Evolutionary conservation across 106 monocot species (phyloP), one percentile per base, ranked within the genome.

Genomic region (Dendrobium catenatum): DNA sequence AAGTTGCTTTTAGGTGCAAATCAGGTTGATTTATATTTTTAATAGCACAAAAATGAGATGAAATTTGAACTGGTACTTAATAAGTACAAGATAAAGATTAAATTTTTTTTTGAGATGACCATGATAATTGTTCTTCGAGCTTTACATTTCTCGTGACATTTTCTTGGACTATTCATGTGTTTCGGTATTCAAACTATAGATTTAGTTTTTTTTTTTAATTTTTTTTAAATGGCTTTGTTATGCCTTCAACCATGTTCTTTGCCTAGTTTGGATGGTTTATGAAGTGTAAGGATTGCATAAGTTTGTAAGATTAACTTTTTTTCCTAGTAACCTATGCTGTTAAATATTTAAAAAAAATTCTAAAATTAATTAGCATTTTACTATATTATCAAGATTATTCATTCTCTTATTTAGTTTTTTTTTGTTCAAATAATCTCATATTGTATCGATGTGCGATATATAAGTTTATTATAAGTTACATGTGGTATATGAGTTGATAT

Each of bases 381-480:
- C 22, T 64, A 9, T 4, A 22, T 64, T 22, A 11, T 64, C 22
- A 64, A 64, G 64, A 4, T 64, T 64, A 64, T 22, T 20, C 64
- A 11, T 20, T 64, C 24, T 24, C 29, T 70, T 70, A 4, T 70
- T 70, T 7, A n/a, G 18, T n/a, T 64, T 64, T 64, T 22, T n/a
- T 19, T 17, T 70, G 70, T 70, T 70, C 33, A 70, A 70, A 70
- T 70, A 8, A 37, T 70, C 4, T 70, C 70, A 70, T 70, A 70
- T 70, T 33, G 70, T 70, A 37, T 9, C 40, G 13, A 6, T 33
- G 15, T 70, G 37, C 13, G 15, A 70, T 33, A 33, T 16, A 70
- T 70, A 31, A 70, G 5, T 10, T 37, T 22, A 61, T 61, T 22
- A 61, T 61, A 61, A n/a, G 6, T 22, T 61, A 61, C 22, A 61